A percentile compares a stretch with the other conserved stretches of the same genome.
phyloP scores from a whole-genome alignment of 805 yeast genomes.

The Starmerella cellae region DNA sequence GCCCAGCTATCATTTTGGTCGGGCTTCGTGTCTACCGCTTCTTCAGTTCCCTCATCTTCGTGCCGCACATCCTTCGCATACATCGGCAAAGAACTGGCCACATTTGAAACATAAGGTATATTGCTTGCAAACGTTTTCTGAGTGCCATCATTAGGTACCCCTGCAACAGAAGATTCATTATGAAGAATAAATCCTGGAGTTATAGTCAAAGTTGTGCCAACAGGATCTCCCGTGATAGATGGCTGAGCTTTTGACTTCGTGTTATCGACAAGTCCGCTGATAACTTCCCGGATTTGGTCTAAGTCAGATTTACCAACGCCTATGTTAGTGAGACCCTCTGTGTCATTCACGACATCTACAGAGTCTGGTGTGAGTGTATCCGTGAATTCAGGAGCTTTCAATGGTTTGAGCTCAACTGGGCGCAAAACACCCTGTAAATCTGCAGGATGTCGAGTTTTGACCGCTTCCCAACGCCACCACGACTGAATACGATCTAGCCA shows the following conservation, averaged over 20 bases:
- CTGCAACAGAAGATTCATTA: constrained; percentile 1
- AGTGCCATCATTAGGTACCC: constrained; percentile 15
- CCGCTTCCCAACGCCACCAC: constrained; percentile 22
- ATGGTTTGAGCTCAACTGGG: not conserved
- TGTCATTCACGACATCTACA: not conserved
- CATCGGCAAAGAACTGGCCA: constrained; percentile 21
- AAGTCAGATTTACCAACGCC: not conserved
- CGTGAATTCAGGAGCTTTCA: not conserved
- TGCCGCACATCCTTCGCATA: constrained; percentile 17
- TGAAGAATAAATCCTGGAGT: constrained; percentile 26
- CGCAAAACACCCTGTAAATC: not conserved
- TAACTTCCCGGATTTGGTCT: not conserved
- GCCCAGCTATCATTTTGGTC: not conserved
- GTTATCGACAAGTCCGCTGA: not conserved
- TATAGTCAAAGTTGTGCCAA: constrained; percentile 22
- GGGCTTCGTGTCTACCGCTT: not conserved
- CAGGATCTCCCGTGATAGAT: not conserved
- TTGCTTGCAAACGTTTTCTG: constrained; percentile 22
- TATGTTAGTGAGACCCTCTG: not conserved
- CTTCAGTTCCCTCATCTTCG: constrained; percentile 4
- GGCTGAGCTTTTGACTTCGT: not conserved
- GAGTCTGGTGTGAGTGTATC: not conserved
- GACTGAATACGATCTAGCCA: constrained; percentile 22
- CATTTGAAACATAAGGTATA: constrained; percentile 21
- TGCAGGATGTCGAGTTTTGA: constrained; percentile 1